These are phyloP conservation scores for Magnaporthiopsis poae DNA, from an alignment of 2,329 filamentous ascomycete genomes.

Conservation along the genomic window DNA sequence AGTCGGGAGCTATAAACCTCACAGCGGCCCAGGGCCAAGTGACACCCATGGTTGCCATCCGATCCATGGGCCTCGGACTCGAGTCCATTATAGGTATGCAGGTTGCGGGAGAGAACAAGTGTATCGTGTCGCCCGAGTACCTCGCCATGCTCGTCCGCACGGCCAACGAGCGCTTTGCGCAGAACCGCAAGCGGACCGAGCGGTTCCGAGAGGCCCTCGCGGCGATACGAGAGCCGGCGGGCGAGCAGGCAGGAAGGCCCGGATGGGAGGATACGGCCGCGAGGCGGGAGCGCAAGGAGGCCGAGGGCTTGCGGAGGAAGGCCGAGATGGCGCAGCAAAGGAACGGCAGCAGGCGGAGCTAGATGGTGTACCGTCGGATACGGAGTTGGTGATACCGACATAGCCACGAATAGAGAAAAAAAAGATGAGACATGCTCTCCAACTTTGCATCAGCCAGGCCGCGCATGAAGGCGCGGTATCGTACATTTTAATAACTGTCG, in stretches of 20 bases:
- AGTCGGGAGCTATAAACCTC: slow-evolving; percentile 73
- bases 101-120: slow-evolving; percentile 28
- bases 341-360: neutral
- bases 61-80: slow-evolving; percentile 71
- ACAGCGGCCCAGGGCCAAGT: slow-evolving; percentile 26
- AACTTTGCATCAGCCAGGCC: neutral
- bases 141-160: slow-evolving; percentile 57
- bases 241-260: slow-evolving; percentile 19
- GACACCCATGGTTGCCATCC: slow-evolving; percentile 70
- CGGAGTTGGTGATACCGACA: neutral
- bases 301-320: slow-evolving; percentile 38
- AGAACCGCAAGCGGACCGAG: slow-evolving; percentile 58
- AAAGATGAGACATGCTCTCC: neutral
- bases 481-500: neutral
- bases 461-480: neutral
- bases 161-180: slow-evolving; percentile 63
- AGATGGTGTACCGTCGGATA: neutral
- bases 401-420: neutral
- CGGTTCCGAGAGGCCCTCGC: slow-evolving; percentile 49
- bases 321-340: slow-evolving; percentile 1
- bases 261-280: slow-evolving; percentile 46
- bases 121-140: slow-evolving; percentile 56
- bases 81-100: slow-evolving; percentile 67
- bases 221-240: neutral
- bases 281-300: slow-evolving; percentile 45